Evolutionary conservation across 176 grass and related monocot genomes (phyloP).

Genomic region (Aegilops speltoides): DNA sequence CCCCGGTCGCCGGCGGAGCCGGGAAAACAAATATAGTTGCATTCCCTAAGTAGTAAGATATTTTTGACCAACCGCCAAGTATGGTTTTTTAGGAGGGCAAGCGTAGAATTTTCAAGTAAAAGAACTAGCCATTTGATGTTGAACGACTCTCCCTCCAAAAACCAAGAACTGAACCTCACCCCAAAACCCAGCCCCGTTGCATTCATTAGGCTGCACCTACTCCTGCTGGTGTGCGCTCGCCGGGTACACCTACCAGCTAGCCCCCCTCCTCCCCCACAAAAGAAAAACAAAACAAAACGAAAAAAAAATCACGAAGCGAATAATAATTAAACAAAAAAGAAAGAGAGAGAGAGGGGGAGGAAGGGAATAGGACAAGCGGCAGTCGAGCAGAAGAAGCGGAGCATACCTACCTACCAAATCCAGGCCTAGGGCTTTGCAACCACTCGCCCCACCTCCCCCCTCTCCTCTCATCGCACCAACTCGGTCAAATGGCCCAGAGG

Average conservation of each 20-base stretch:
- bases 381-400: conserved; percentile 36
- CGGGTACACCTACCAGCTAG: conserved; percentile 4
- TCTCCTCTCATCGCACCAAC: conserved; percentile 42
- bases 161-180: not conserved
- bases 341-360: not conserved
- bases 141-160: not conserved
- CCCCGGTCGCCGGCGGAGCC: not conserved
- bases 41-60: not conserved
- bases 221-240: not conserved
- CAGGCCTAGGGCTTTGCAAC: conserved; percentile 45
- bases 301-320: not conserved
- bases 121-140: not conserved
- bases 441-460: conserved; percentile 29
- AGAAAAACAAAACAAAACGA: not conserved
- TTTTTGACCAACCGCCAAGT: not conserved
- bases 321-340: not conserved
- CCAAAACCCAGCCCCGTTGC: not conserved
- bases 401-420: conserved; percentile 68
- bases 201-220: not conserved
- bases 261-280: not conserved
- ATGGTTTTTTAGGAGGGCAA: no score
- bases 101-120: not conserved
- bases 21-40: not conserved
- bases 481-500: conserved; percentile 65
- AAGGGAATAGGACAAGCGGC: conserved; percentile 45